A percentile compares a stretch with the other conserved stretches of the same genome.
These are phyloP conservation scores for Microcyclosporella mali DNA, from an alignment of 2,329 filamentous ascomycete genomes.

Conservation along the genomic window DNA sequence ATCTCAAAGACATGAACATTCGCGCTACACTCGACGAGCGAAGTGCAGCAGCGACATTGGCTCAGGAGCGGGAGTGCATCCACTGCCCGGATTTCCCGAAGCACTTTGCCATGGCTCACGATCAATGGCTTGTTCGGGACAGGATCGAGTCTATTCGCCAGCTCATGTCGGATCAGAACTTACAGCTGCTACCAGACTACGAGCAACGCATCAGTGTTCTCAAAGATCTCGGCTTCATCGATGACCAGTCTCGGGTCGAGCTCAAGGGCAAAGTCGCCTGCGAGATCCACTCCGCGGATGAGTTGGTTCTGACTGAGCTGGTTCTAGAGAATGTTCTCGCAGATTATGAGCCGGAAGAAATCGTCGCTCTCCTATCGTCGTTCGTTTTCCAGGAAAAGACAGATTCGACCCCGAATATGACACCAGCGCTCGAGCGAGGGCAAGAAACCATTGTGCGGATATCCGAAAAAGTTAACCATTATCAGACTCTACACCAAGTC, in stretches of 20 bases:
- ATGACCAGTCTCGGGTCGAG: slow-evolving; percentile 78
- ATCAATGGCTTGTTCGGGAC: slow-evolving; percentile 93
- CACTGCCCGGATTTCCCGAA: slow-evolving; percentile 75
- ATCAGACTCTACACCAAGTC: slow-evolving; percentile 86
- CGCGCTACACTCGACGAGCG: slow-evolving; percentile 74
- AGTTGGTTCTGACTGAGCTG: slow-evolving; percentile 90
- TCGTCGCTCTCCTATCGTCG: slow-evolving; percentile 83
- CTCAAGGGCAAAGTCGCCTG: slow-evolving; percentile 98
- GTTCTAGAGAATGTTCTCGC: slow-evolving; percentile 95
- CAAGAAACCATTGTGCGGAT: slow-evolving; percentile 82
- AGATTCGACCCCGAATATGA: slow-evolving; percentile 70
- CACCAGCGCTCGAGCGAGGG: slow-evolving; percentile 72
- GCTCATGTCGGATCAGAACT: slow-evolving; percentile 90
- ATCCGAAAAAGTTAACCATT: slow-evolving; percentile 83
- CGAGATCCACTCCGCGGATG: slow-evolving; percentile 95
- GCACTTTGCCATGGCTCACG: slow-evolving; percentile 93
- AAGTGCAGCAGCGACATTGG: slow-evolving; percentile 54
- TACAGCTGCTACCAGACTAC: slow-evolving; percentile 92
- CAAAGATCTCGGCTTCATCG: slow-evolving; percentile 86
- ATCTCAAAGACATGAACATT: slow-evolving; percentile 72
- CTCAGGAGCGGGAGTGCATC: slow-evolving; percentile 60
- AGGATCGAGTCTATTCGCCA: slow-evolving; percentile 83
- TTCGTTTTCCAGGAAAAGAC: slow-evolving; percentile 99
- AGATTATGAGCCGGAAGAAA: slow-evolving; percentile 92
- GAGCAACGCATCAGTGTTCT: slow-evolving; percentile 90